Conservation (phyloP, 495 filamentous ascomycete species). For the Penicillium canescens region DNA sequence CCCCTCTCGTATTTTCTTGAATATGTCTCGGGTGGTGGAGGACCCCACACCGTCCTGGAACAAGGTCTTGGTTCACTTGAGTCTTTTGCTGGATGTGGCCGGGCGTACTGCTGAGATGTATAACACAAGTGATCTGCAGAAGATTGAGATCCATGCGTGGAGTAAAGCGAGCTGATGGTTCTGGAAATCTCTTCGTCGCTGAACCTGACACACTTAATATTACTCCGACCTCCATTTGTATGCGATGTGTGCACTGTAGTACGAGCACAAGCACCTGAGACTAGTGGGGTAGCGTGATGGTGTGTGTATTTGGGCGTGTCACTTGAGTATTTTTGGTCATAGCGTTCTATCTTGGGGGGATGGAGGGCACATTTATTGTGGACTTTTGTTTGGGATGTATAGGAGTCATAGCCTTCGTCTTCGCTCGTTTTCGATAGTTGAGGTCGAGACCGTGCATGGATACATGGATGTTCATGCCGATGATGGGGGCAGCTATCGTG, state of each 20-base stretch:
- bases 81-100: background rate
- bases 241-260: background rate
- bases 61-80: background rate
- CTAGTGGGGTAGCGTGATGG: background rate
- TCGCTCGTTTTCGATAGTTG: background rate
- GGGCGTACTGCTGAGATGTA: too few species aligned
- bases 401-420: background rate
- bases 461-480: background rate
- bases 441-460: background rate
- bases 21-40: background rate
- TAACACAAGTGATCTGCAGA: background rate
- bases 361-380: background rate
- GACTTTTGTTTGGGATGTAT: background rate
- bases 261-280: background rate
- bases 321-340: background rate
- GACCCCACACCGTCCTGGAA: constrained; percentile 1
- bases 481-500: background rate
- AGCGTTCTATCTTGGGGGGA: background rate
- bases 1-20: background rate
- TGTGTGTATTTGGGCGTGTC: background rate
- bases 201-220: background rate
- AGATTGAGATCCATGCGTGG: too few species aligned
- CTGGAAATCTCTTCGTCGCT: background rate
- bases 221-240: background rate
- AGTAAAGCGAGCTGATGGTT: background rate